A percentile compares a stretch with the other conserved stretches of the same genome.
phyloP scores from a whole-genome alignment of 2,329 filamentous ascomycete species.

The Penicillium sp. region DNA sequence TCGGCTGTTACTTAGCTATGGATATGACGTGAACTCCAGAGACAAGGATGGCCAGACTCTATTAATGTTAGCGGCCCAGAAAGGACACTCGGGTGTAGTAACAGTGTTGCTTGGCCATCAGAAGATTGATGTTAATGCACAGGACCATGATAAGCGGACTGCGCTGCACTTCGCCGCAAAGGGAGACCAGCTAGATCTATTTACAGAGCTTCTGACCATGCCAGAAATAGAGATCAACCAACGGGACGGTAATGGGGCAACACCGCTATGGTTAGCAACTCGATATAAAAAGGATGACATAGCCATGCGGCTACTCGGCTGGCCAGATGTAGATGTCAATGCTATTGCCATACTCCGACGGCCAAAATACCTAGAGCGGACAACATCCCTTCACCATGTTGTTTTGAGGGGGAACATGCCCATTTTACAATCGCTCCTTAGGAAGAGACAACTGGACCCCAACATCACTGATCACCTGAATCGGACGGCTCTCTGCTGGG shows the following conservation, averaged over 20 bases:
- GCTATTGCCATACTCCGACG: neutral
- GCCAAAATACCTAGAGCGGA: neutral
- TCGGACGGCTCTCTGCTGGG: slow-evolving; percentile 1
- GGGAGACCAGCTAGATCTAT: neutral
- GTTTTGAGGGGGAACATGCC: neutral
- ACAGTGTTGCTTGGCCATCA: neutral
- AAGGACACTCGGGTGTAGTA: neutral
- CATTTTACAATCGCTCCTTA: neutral
- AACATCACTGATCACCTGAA: slow-evolving; percentile 3
- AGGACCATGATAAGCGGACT: neutral
- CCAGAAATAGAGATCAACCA: slow-evolving; percentile 1
- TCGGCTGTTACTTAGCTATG: slow-evolving; percentile 3
- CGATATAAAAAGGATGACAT: neutral
- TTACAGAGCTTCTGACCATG: neutral
- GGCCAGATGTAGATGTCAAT: neutral
- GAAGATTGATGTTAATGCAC: neutral
- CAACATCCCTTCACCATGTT: slow-evolving; percentile 1
- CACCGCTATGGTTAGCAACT: slow-evolving; percentile 5
- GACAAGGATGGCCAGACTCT: neutral
- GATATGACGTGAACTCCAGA: neutral
- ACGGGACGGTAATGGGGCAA: neutral
- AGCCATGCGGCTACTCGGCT: neutral
- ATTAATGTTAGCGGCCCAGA: neutral
- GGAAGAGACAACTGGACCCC: slow-evolving; percentile 1
- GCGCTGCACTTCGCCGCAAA: neutral